Percentiles rank a stretch among this genome's conserved stretches.
Evolutionary conservation across 768 basidiomycete genomes (phyloP).

Genomic region (Kwoniella mangroviensis): DNA sequence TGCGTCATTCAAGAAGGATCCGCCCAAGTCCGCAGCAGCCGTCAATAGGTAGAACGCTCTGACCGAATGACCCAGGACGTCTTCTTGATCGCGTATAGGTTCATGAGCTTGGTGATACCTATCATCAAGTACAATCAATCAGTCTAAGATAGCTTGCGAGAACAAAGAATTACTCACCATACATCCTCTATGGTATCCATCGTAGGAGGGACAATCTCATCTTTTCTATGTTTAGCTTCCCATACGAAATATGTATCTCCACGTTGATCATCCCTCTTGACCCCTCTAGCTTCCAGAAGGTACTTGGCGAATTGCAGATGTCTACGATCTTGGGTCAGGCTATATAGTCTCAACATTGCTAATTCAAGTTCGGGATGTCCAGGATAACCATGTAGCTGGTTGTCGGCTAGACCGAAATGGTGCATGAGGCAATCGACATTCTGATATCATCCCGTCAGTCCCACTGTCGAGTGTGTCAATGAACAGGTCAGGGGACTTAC

Average conservation of each 20-base stretch:
- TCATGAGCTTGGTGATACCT: slow-evolving; percentile 45
- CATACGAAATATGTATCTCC: slow-evolving; percentile 32
- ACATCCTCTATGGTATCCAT: slow-evolving; percentile 25
- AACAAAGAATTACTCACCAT: slow-evolving; percentile 21
- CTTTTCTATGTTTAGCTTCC: slow-evolving; percentile 30
- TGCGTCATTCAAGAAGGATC: slow-evolving; percentile 37
- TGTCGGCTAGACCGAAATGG: slow-evolving; percentile 28
- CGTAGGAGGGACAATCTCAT: slow-evolving; percentile 14
- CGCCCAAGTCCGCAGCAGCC: slow-evolving; percentile 41
- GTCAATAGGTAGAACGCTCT: slow-evolving; percentile 46
- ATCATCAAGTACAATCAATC: not conserved
- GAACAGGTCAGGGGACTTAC: slow-evolving; percentile 13
- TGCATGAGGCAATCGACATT: slow-evolving; percentile 36
- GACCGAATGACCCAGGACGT: slow-evolving; percentile 44
- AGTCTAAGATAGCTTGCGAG: too few relatives aligned
- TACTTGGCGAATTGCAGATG: slow-evolving; percentile 39
- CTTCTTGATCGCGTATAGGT: slow-evolving; percentile 38
- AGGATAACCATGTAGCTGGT: slow-evolving; percentile 42
- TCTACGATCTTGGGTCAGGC: slow-evolving; percentile 32
- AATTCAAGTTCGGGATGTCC: slow-evolving; percentile 48
- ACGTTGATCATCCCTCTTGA: slow-evolving; percentile 31
- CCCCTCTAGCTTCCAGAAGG: slow-evolving; percentile 33
- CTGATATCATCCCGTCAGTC: slow-evolving; percentile 7
- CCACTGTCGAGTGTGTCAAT: not conserved
- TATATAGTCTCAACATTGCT: slow-evolving; percentile 37